phyloP scores from a whole-genome alignment of 192 early-diverging fungal genomes.

The Coemansia sp. region DNA sequence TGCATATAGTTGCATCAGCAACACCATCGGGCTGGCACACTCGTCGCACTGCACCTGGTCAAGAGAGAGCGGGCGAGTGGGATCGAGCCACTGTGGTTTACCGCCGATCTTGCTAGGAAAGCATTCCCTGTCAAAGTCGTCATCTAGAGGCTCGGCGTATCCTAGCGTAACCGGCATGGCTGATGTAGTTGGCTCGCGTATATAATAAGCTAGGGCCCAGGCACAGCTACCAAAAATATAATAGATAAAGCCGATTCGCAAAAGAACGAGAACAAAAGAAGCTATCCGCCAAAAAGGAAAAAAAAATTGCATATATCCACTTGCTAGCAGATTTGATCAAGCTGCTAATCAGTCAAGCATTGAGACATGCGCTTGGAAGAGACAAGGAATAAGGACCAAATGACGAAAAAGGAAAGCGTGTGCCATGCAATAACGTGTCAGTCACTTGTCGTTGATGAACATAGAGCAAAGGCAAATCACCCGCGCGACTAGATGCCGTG shows the following conservation, averaged over 20 bases:
- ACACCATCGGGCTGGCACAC: constrained; percentile 72
- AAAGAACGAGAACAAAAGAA: not conserved
- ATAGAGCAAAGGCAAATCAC: not conserved
- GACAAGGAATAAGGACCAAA: too few species aligned
- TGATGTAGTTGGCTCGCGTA: not conserved
- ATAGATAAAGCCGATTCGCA: not conserved
- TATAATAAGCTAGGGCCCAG: not conserved
- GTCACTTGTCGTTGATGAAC: not conserved
- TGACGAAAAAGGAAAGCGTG: too few species aligned
- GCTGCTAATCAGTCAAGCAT: not conserved
- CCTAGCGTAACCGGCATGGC: constrained; percentile 60
- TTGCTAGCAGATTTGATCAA: not conserved
- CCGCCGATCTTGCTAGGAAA: constrained; percentile 92
- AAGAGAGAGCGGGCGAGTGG: constrained; percentile 60
- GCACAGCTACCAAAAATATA: not conserved
- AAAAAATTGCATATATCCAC: not conserved
- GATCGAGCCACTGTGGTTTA: constrained; percentile 81
- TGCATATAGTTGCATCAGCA: constrained; percentile 88
- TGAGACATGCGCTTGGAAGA: not conserved
- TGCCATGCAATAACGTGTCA: not conserved
- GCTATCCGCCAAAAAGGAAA: not conserved
- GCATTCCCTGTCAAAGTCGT: constrained; percentile 58
- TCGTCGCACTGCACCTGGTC: constrained; percentile 68
- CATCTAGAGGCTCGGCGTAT: constrained; percentile 71
- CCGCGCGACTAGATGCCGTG: not conserved